Base-by-base conservation (phyloP, 306 rosid species). In the Dalbergia cochinchinensis region DNA sequence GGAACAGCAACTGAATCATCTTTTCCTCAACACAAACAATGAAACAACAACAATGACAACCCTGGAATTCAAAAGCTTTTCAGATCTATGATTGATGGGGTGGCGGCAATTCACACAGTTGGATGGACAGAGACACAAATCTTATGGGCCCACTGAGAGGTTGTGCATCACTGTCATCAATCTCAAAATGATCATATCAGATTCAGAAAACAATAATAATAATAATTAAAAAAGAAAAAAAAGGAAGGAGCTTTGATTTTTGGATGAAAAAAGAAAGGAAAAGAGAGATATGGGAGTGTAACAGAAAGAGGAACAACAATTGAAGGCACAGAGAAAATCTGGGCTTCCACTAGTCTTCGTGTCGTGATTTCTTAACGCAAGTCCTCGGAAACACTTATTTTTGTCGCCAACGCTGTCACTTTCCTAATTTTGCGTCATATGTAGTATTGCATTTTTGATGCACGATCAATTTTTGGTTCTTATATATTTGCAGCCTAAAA, bases 1-100 rank as follows among this genome's bases (percentile, higher is more conserved):
- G 33, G 85, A 91, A 90, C 86, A 91, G 61, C 5, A 93, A 84
- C 55, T 80, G 94, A 81, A 89, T 89, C 99, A 95, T 95, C 69
- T 81, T 83, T 6, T 11, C 22, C 11, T 18, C 26, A 22, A 58
- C 8, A 2, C 58, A 53, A 53, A 16, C 31, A 26, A 26, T 26
- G 8, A 13, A 10, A 50, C 57, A 50, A 6, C 57, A 14, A 50
- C 7, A 50, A 50, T 13, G 57, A 54, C 4, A 3, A 55, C 39
- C 51, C 53, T 59, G 11, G 12, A 69, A 65, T 37, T 37, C 61
- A 51, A 47, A 50, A 58, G 63, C 47, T 20, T 62, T 76, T 82
- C 71, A 73, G 84, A 83, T 83, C 76, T 78, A 44, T 8, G 74
- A 55, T 78, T n/a, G 51, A n/a, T 11, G 68, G 47, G 48, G 66